Evolutionary conservation across 2,329 filamentous ascomycete genomes (phyloP).

Genomic region (Pyricularia pennisetigena): DNA sequence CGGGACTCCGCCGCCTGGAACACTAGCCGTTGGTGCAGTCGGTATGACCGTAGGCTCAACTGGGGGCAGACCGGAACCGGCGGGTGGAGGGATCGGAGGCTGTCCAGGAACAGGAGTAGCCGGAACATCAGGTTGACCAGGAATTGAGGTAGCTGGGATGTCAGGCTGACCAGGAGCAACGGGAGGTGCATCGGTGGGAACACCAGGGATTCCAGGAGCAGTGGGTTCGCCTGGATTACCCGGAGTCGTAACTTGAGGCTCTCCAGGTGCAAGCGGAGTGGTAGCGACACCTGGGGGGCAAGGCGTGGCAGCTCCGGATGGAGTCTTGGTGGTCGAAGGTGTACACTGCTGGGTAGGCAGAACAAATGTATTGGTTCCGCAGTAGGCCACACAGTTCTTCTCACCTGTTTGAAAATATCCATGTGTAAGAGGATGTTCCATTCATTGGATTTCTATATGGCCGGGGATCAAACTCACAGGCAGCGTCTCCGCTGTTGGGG

Average conservation of each 20-base stretch:
- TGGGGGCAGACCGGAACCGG: background rate
- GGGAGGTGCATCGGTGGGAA: slow-evolving; percentile 8
- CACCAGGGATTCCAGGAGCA: background rate
- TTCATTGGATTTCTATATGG: too few species aligned
- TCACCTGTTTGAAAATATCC: slow-evolving; percentile 9
- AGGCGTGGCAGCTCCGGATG: slow-evolving; percentile 7
- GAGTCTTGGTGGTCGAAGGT: slow-evolving; percentile 13
- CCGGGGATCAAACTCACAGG: slow-evolving; percentile 18
- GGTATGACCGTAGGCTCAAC: background rate
- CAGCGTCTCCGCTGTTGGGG: slow-evolving; percentile 29
- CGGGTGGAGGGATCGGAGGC: background rate
- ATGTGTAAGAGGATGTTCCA: background rate
- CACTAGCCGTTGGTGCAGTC: background rate
- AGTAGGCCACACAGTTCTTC: slow-evolving; percentile 39
- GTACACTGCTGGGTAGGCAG: slow-evolving; percentile 25
- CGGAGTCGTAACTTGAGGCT: background rate
- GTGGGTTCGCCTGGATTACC: background rate
- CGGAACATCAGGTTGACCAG: slow-evolving; percentile 6
- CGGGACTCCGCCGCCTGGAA: background rate
- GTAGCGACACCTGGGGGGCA: slow-evolving; percentile 1
- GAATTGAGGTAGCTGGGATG: slow-evolving; percentile 5
- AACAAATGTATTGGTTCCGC: slow-evolving; percentile 22
- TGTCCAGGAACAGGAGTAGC: slow-evolving; percentile 2
- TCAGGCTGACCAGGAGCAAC: background rate
- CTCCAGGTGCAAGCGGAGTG: background rate